Evolutionary conservation across 148 eudicot genomes (phyloP), one percentile per base, ranked within the genome.

Genomic region (Diospyros lotus): DNA sequence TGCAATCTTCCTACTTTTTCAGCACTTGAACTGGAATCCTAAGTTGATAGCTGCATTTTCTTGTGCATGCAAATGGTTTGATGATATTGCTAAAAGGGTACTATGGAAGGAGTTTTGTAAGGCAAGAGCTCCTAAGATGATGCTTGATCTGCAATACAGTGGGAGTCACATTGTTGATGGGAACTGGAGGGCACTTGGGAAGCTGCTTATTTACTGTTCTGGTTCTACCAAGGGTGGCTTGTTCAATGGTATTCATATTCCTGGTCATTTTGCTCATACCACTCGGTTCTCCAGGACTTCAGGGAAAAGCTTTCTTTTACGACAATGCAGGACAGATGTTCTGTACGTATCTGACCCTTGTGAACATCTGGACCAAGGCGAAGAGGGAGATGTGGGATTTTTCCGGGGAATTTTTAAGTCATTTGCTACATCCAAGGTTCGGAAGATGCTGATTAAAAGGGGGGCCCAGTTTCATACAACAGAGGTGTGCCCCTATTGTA

Each of bases 181-280:
- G 55, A 94, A 91, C 78, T 94, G 98, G 98, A 92, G 97, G 79
- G 93, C 98, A 39, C 95, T 94, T 67, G 98, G 91, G 15, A 94
- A 94, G 92, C 86, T 94, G 64, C 93, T 94, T 83, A 89, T 94
- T 46, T 89, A 89, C 62, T 92, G 98, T 75, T 94, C 94, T 51
- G 96, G 97, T 69, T 85, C 89, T 69, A 79, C 80, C 66, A 87
- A 83, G 60, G 90, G 84, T 55, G 90, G 94, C 14, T 81, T 94
- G 73, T 92, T 94, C 77, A 83, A 85, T 15, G 82, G 82, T 61
- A 77, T 81, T 43, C 83, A 83, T 67, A 84, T 92, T 53, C 86
- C 97, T 75, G 98, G 94, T n/a, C 98, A 94, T 78, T 92, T 92
- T 83, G 93, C 84, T 53, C 82, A 89, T 72, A 85, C 86, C 69